Percentiles rank a stretch among this genome's conserved stretches.
phyloP scores from a whole-genome alignment of 345 rosid species.

The Gossypium mustelinum region DNA sequence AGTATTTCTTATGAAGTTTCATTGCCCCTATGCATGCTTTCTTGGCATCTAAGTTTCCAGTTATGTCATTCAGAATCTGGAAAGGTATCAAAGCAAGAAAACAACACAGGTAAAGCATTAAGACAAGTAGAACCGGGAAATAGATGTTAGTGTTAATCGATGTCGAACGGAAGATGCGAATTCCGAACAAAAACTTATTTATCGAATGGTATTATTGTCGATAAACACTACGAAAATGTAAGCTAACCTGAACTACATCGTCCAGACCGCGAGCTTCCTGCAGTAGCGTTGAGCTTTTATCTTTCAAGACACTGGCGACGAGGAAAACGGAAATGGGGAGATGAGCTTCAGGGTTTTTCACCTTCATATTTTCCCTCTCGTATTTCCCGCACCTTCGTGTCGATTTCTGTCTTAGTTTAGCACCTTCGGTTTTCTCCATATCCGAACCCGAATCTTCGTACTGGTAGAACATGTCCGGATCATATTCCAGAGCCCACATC shows the following conservation, averaged over 20 bases:
- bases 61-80: conserved; percentile 85
- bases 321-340: conserved; percentile 90
- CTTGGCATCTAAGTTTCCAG: conserved; percentile 89
- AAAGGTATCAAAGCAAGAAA: conserved; percentile 9
- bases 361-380: conserved; percentile 80
- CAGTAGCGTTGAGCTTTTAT: conserved; percentile 75
- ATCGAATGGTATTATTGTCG: no score
- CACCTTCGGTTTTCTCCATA: conserved; percentile 45
- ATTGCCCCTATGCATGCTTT: conserved; percentile 87
- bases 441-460: conserved; percentile 60
- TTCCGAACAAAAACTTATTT: no score
- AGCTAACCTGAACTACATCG: conserved; percentile 78
- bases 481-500: conserved; percentile 99
- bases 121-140: no score
- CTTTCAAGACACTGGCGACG: conserved; percentile 95
- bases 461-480: conserved; percentile 63
- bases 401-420: conserved; percentile 56
- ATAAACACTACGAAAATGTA: neutral
- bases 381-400: conserved; percentile 75
- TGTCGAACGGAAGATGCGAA: no score
- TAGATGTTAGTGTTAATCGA: neutral
- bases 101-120: neutral
- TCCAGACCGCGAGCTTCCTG: conserved; percentile 89
- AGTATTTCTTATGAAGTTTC: conserved; percentile 94
- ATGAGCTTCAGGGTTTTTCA: conserved; percentile 43